Percentiles rank a stretch among this genome's conserved stretches.
These are phyloP conservation scores for Kazachstania kunashirensis DNA, from an alignment of 805 yeast genomes.

Conservation along the genomic window DNA sequence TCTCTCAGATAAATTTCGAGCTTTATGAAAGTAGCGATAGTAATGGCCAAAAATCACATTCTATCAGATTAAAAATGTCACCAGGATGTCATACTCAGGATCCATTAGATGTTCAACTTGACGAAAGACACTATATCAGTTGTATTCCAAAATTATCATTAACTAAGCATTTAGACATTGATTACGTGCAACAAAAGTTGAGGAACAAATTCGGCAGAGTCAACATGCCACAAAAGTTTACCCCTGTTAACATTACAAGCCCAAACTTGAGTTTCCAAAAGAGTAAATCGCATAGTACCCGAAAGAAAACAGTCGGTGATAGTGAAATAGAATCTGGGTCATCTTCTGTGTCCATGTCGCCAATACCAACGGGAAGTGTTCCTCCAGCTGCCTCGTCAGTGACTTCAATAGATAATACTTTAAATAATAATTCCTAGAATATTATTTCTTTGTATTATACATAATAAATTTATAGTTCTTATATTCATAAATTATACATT, in stretches of 20 bases:
- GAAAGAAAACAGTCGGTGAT: neutral
- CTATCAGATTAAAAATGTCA: constrained; percentile 81
- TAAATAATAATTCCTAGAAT: no score
- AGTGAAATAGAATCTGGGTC: constrained; percentile 1
- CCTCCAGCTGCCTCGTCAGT: constrained; percentile 11
- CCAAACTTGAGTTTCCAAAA: constrained; percentile 34
- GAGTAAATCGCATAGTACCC: constrained; percentile 5
- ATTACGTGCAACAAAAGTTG: constrained; percentile 72
- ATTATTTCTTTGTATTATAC: no score
- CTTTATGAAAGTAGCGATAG: constrained; percentile 74
- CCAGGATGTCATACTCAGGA: constrained; percentile 99
- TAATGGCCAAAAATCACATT: constrained; percentile 67
- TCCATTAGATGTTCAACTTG: constrained; percentile 93
- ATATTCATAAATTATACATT: no score
- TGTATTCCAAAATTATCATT: constrained; percentile 86
- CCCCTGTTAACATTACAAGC: constrained; percentile 79
- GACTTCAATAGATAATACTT: constrained; percentile 13
- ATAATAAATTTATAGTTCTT: no score
- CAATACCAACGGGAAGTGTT: constrained; percentile 5
- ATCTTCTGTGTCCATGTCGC: constrained; percentile 6
- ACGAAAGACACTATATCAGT: constrained; percentile 91
- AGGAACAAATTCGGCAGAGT: constrained; percentile 79
- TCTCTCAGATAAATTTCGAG: constrained; percentile 91
- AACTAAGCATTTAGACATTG: constrained; percentile 90
- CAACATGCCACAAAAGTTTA: constrained; percentile 79